Percentiles rank a stretch among this genome's conserved stretches.
Conservation (phyloP, 2,329 filamentous ascomycete genomes). For the Tetracladium maxilliforme region DNA sequence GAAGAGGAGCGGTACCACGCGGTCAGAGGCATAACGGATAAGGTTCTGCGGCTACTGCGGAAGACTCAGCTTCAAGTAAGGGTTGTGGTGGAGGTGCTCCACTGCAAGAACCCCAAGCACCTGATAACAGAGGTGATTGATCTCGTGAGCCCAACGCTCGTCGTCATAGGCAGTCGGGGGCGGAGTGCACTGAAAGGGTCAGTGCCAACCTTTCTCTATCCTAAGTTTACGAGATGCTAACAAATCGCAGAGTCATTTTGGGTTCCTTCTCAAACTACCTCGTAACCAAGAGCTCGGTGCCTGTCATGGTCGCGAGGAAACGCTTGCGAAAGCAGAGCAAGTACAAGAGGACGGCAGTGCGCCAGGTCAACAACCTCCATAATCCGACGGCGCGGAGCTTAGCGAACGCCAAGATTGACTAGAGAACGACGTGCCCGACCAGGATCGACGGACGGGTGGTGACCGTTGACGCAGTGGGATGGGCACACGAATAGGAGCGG, state of each 20-base stretch:
- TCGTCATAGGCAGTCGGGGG: slow-evolving; percentile 83
- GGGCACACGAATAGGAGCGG: no score
- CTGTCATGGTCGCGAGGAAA: slow-evolving; percentile 95
- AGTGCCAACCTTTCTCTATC: slow-evolving; percentile 17
- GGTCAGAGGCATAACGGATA: slow-evolving; percentile 70
- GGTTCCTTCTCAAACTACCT: slow-evolving; percentile 97
- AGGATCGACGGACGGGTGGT: no score
- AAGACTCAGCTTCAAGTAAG: slow-evolving; percentile 89
- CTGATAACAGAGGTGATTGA: slow-evolving; percentile 97
- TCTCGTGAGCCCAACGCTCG: slow-evolving; percentile 75
- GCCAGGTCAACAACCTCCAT: slow-evolving; percentile 69
- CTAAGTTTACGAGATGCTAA: slow-evolving; percentile 1
- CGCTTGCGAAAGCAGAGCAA: slow-evolving; percentile 77
- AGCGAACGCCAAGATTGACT: slow-evolving; percentile 64
- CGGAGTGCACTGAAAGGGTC: slow-evolving; percentile 88
- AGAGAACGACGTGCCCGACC: no score
- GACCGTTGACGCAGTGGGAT: no score
- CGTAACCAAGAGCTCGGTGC: slow-evolving; percentile 89
- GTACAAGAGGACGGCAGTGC: slow-evolving; percentile 54
- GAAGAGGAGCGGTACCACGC: slow-evolving; percentile 72
- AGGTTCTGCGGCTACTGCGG: slow-evolving; percentile 70
- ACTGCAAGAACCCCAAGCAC: slow-evolving; percentile 95
- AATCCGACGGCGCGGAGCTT: slow-evolving; percentile 53
- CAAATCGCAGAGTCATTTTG: slow-evolving; percentile 57
- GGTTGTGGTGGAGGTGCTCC: slow-evolving; percentile 88